These are phyloP conservation scores for Candida gorgasii DNA, from an alignment of 805 yeast species.

Conservation along the genomic window DNA sequence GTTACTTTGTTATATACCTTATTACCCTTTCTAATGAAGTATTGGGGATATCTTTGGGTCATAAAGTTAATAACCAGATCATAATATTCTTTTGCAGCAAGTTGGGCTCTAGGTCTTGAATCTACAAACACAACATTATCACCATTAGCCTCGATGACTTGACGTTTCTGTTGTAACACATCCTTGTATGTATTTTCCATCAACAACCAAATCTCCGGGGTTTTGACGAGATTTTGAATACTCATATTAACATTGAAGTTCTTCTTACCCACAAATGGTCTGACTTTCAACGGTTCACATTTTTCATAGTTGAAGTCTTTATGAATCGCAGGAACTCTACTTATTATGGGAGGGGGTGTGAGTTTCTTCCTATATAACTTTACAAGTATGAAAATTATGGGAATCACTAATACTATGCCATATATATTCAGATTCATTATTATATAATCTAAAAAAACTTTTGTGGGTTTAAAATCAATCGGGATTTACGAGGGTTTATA, in stretches of 20 bases:
- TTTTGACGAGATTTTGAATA: constrained; percentile 27
- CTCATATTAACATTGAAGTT: constrained; percentile 39
- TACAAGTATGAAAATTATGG: neutral
- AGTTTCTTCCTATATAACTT: neutral
- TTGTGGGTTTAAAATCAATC: neutral
- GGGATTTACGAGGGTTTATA: neutral
- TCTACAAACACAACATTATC: constrained; percentile 31
- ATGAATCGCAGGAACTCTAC: constrained; percentile 23
- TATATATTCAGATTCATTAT: constrained; percentile 4
- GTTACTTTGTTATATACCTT: constrained; percentile 41
- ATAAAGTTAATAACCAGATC: constrained; percentile 41
- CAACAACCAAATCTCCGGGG: constrained; percentile 56
- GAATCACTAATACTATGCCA: neutral
- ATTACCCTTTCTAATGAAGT: constrained; percentile 37
- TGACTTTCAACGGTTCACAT: constrained; percentile 41
- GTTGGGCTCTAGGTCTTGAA: constrained; percentile 17
- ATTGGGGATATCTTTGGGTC: constrained; percentile 52
- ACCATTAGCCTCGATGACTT: constrained; percentile 26
- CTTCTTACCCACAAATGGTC: constrained; percentile 39
- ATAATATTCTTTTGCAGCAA: constrained; percentile 53
- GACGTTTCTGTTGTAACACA: constrained; percentile 9
- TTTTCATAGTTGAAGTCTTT: constrained; percentile 45
- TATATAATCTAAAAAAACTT: constrained; percentile 1
- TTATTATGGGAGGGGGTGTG: constrained; percentile 1
- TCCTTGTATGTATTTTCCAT: constrained; percentile 58